A percentile compares a stretch with the other conserved stretches of the same genome.
phyloP scores from a whole-genome alignment of 495 filamentous ascomycete species.

The Podospora anserina region DNA sequence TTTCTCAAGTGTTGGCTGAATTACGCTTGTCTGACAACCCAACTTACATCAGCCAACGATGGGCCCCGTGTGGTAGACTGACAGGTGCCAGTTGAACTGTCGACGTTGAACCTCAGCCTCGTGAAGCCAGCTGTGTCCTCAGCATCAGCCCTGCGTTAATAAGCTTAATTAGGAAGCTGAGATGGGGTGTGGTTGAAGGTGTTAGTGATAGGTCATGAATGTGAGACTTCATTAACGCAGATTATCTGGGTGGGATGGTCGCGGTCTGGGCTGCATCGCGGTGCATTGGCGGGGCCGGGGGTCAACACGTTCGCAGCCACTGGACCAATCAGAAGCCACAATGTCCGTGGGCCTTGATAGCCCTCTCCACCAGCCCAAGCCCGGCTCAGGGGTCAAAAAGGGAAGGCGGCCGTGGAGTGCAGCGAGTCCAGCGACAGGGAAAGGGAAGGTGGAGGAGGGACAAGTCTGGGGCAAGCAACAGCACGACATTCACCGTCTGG shows the following conservation, averaged over 20 bases:
- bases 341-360: neutral
- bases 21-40: neutral
- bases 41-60: neutral
- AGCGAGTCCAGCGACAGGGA: constrained; percentile 2
- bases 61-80: neutral
- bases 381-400: constrained; percentile 20
- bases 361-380: constrained; percentile 14
- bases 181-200: constrained; percentile 15
- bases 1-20: neutral
- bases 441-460: constrained; percentile 11
- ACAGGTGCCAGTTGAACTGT: neutral
- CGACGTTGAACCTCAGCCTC: constrained; percentile 8
- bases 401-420: constrained; percentile 18
- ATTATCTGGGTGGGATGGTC: constrained; percentile 17
- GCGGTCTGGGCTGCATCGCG: neutral
- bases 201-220: constrained; percentile 15
- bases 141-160: constrained; percentile 16
- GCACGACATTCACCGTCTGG: neutral
- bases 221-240: constrained; percentile 14
- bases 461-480: constrained; percentile 9
- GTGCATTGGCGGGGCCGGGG: constrained; percentile 5
- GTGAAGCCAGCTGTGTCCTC: constrained; percentile 3
- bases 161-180: constrained; percentile 7
- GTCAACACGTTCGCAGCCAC: constrained; percentile 3
- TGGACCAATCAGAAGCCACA: constrained; percentile 15